Evolutionary conservation across 2,329 filamentous ascomycete species (phyloP).

Genomic region (Penicillium hesseltinei): DNA sequence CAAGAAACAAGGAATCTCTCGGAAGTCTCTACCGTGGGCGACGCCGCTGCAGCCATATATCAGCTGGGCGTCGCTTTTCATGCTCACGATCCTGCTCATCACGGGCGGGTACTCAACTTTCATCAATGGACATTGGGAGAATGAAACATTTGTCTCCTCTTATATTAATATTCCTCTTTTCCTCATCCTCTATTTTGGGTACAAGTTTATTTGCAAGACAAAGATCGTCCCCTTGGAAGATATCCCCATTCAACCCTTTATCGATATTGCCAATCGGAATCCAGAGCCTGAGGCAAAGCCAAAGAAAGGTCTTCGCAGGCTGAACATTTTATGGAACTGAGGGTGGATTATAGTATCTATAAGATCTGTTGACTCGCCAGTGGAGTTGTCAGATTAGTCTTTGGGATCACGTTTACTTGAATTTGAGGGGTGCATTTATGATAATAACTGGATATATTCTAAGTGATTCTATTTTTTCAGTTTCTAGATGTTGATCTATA

Average conservation of each 20-base stretch:
- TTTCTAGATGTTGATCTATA: not conserved
- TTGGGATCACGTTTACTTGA: not conserved
- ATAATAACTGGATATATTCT: not conserved
- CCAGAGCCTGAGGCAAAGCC: not conserved
- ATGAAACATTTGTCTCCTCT: conserved; percentile 60
- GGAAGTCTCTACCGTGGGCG: not conserved
- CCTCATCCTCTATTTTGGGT: conserved; percentile 4
- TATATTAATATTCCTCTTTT: conserved; percentile 61
- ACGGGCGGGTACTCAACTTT: conserved; percentile 8
- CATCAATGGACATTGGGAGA: conserved; percentile 23
- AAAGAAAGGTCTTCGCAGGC: not conserved
- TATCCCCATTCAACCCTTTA: not conserved
- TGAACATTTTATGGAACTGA: not conserved
- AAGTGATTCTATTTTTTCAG: not conserved
- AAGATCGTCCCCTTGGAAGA: not conserved
- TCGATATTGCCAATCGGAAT: not conserved
- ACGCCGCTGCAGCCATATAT: conserved; percentile 3
- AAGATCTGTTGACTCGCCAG: not conserved
- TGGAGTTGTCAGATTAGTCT: not conserved
- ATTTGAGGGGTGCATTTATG: not conserved
- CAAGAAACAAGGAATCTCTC: not conserved
- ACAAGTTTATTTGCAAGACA: not conserved
- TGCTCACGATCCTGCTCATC: not conserved
- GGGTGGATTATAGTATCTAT: not conserved
- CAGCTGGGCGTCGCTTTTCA: not conserved